phyloP scores from a whole-genome alignment of 352 stramenopile genomes.

The Ochromonadaceae sp. region DNA sequence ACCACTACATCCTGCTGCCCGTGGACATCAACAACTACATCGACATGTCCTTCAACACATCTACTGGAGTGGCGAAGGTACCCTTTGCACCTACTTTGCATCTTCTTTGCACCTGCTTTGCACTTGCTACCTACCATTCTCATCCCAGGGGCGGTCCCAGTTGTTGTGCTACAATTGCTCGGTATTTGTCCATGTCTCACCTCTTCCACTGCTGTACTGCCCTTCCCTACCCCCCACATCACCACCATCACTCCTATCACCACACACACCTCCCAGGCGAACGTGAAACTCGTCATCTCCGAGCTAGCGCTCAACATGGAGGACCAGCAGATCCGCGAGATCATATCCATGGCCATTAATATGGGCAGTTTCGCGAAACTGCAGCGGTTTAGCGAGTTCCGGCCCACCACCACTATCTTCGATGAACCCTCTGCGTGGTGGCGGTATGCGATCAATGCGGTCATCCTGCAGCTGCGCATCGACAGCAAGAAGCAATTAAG shows the following conservation, averaged over 20 bases:
- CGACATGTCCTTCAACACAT: not conserved
- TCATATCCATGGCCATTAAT: conserved; percentile 6
- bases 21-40: conserved; percentile 1
- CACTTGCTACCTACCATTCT: too few relatives aligned
- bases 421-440: not conserved
- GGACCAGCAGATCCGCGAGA: conserved; percentile 11
- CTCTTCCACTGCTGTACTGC: too few relatives aligned
- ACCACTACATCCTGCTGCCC: conserved; percentile 10
- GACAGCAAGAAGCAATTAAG: not conserved
- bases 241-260: too few relatives aligned
- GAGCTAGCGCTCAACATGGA: not conserved
- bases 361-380: conserved; percentile 11
- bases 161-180: too few relatives aligned
- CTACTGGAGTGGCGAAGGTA: not conserved
- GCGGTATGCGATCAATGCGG: not conserved
- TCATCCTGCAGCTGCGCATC: not conserved
- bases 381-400: not conserved
- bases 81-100: not conserved
- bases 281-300: not conserved
- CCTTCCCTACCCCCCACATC: too few relatives aligned
- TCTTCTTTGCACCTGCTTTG: too few relatives aligned
- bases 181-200: too few relatives aligned
- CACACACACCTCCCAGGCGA: not conserved
- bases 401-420: not conserved
- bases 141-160: too few relatives aligned